Conservation (phyloP, 306 rosid species). For the Rosa lucieae region DNA sequence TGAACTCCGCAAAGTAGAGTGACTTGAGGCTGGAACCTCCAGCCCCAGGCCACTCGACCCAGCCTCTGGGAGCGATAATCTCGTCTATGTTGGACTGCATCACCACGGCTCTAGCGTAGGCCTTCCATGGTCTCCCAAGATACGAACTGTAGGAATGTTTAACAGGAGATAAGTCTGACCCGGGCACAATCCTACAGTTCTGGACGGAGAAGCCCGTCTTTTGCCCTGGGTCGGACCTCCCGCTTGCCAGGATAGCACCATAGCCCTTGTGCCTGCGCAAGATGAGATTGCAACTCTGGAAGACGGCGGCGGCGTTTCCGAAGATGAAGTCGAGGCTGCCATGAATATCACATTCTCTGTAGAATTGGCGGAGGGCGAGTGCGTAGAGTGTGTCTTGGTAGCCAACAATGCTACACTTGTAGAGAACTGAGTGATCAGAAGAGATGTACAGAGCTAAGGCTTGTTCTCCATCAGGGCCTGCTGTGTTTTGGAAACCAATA, state of each 20-base stretch:
- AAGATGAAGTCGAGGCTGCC: slow-evolving; percentile 60
- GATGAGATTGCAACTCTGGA: slow-evolving; percentile 39
- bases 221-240: slow-evolving; percentile 49
- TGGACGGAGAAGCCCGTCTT: slow-evolving; percentile 53
- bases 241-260: slow-evolving; percentile 42
- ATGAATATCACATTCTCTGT: slow-evolving; percentile 48
- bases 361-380: slow-evolving; percentile 49
- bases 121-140: slow-evolving; percentile 56
- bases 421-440: slow-evolving; percentile 44
- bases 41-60: slow-evolving; percentile 50
- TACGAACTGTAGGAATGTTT: slow-evolving; percentile 30
- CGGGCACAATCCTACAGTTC: slow-evolving; percentile 28
- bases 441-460: slow-evolving; percentile 46
- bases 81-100: slow-evolving; percentile 41
- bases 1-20: slow-evolving; percentile 47
- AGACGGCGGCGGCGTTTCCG: slow-evolving; percentile 51
- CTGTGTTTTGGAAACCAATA: slow-evolving; percentile 50
- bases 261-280: slow-evolving; percentile 31
- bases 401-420: slow-evolving; percentile 41
- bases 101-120: slow-evolving; percentile 43
- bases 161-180: slow-evolving; percentile 28
- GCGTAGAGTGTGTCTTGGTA: slow-evolving; percentile 60
- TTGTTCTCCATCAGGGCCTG: slow-evolving; percentile 43
- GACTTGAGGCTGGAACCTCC: slow-evolving; percentile 25
- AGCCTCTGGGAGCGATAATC: slow-evolving; percentile 28